phyloP scores from a whole-genome alignment of 306 rosid genomes.

The Citrullus mucosospermus region DNA sequence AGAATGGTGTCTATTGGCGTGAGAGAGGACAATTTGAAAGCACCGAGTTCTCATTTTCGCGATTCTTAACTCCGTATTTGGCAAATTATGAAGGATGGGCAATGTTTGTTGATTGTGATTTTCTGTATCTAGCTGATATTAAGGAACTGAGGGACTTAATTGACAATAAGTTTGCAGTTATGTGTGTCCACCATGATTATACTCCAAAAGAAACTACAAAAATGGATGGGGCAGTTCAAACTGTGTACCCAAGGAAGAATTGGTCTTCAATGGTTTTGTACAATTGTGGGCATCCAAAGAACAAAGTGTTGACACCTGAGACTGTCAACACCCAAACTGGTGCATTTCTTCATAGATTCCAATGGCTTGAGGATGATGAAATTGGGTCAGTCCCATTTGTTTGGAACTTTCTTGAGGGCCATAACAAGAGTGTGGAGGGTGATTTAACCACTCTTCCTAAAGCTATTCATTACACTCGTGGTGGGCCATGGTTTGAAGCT shows the following conservation, averaged over 20 bases:
- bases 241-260: slow-evolving; percentile 61
- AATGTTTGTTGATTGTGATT: slow-evolving; percentile 69
- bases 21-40: slow-evolving; percentile 56
- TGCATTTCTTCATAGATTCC: slow-evolving; percentile 64
- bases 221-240: slow-evolving; percentile 69
- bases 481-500: slow-evolving; percentile 74
- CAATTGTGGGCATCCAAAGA: slow-evolving; percentile 56
- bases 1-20: slow-evolving; percentile 44
- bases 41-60: slow-evolving; percentile 57
- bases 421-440: slow-evolving; percentile 37
- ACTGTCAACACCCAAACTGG: slow-evolving; percentile 48
- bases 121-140: slow-evolving; percentile 44
- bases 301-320: slow-evolving; percentile 37
- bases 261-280: slow-evolving; percentile 75
- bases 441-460: slow-evolving; percentile 39
- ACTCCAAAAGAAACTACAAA: slow-evolving; percentile 58
- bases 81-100: slow-evolving; percentile 59
- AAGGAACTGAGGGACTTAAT: slow-evolving; percentile 45
- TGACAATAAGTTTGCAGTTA: slow-evolving; percentile 38
- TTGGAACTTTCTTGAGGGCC: slow-evolving; percentile 71
- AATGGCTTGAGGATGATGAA: slow-evolving; percentile 59
- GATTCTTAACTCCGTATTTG: slow-evolving; percentile 50
- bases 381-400: slow-evolving; percentile 58
- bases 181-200: slow-evolving; percentile 69
- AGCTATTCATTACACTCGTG: slow-evolving; percentile 60